Percentiles rank a stretch among this genome's conserved stretches.
Conservation (phyloP, 208 protist genomes). For the Trypanosoma theileri region DNA sequence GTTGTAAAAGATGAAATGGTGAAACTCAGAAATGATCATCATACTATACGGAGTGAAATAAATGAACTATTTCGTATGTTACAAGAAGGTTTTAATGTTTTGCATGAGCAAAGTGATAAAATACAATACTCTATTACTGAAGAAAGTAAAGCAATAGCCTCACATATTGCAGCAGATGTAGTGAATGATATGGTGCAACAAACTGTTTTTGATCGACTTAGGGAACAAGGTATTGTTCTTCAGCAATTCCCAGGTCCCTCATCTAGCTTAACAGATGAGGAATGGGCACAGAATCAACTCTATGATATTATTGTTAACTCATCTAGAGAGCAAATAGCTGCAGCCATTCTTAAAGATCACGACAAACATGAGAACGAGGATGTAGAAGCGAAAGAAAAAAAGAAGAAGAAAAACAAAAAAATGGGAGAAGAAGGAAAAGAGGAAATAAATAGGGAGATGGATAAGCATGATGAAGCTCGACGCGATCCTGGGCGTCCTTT, state of each 20-base stretch:
- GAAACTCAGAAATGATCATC: neutral
- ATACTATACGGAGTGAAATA: conserved; percentile 9
- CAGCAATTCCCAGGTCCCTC: conserved; percentile 13
- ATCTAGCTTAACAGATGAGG: conserved; percentile 21
- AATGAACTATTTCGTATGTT: conserved; percentile 20
- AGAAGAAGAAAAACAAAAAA: neutral
- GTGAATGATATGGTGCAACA: conserved; percentile 21
- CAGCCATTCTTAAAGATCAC: conserved; percentile 1
- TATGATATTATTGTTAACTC: conserved; percentile 15
- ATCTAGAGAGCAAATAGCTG: conserved; percentile 4
- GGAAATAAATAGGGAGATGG: neutral
- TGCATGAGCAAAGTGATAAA: neutral
- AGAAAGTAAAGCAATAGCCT: neutral
- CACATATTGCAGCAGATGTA: conserved; percentile 17
- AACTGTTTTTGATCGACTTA: conserved; percentile 11
- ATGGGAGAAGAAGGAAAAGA: neutral
- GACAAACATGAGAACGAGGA: neutral
- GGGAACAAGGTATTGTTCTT: conserved; percentile 19
- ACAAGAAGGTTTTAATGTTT: neutral
- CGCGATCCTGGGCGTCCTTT: neutral
- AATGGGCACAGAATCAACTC: conserved; percentile 28
- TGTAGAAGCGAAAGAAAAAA: neutral
- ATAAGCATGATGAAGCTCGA: neutral
- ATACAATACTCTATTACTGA: neutral
- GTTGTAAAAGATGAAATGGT: conserved; percentile 1